Percentiles rank a stretch among this genome's conserved stretches.
These are phyloP conservation scores for Pseudoperonospora humuli DNA, from an alignment of 352 stramenopile species.

Conservation along the genomic window DNA sequence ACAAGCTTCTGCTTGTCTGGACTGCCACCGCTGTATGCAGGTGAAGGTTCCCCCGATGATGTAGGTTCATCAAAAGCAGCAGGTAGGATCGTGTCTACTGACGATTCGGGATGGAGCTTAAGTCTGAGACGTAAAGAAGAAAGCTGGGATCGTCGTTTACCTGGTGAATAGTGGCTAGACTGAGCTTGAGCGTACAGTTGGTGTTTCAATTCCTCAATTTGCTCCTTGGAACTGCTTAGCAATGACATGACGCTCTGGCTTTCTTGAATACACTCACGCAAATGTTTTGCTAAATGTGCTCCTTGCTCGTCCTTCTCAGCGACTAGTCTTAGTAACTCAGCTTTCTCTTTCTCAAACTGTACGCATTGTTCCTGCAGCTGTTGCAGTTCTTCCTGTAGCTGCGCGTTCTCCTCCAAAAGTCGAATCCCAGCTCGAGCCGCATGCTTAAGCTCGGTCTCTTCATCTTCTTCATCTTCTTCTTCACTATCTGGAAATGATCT, in stretches of 20 bases:
- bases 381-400: constrained; percentile 49
- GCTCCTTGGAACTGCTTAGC: constrained; percentile 34
- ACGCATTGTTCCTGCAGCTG: constrained; percentile 37
- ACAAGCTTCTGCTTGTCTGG: constrained; percentile 16
- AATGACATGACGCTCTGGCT: constrained; percentile 42
- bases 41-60: constrained; percentile 17
- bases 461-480: constrained; percentile 27
- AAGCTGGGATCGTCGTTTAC: constrained; percentile 13
- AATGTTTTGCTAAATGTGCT: constrained; percentile 31
- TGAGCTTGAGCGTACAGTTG: constrained; percentile 18
- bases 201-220: constrained; percentile 17
- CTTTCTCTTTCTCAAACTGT: constrained; percentile 30
- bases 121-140: constrained; percentile 10
- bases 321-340: constrained; percentile 31
- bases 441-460: constrained; percentile 42
- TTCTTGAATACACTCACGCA: constrained; percentile 51
- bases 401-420: constrained; percentile 61
- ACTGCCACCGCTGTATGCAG: too few species aligned
- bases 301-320: constrained; percentile 34
- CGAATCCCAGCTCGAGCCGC: constrained; percentile 58
- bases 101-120: too few species aligned
- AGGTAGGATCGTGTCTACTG: too few species aligned
- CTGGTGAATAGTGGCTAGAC: constrained; percentile 16
- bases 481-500: too few species aligned
- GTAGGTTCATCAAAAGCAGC: constrained; percentile 5